phyloP scores from a whole-genome alignment of 2,329 filamentous ascomycete species.

The Colletotrichum zoysiae region DNA sequence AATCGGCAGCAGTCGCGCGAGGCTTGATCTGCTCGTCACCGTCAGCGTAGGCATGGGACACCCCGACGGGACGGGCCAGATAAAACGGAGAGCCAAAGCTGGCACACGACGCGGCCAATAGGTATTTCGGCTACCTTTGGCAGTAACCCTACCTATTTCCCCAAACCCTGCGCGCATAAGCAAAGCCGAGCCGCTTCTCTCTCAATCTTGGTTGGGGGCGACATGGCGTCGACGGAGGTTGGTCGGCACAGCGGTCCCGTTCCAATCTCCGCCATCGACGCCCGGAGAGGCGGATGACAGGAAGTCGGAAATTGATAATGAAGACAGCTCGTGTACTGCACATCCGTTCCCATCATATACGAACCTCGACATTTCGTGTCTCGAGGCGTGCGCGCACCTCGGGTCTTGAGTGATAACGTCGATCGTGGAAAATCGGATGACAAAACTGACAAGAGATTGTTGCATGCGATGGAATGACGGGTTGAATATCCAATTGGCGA shows the following conservation, averaged over 20 bases:
- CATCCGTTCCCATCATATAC: background rate
- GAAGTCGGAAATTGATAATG: conserved; percentile 17
- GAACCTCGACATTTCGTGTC: background rate
- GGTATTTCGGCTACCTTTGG: too few species aligned
- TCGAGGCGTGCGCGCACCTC: background rate
- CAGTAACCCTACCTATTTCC: too few species aligned
- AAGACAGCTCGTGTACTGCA: conserved; percentile 13
- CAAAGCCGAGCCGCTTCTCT: too few species aligned
- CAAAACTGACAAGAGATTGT: conserved; percentile 19
- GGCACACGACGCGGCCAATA: too few species aligned
- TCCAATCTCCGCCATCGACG: background rate
- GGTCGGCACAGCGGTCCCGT: background rate
- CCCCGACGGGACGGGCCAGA: too few species aligned
- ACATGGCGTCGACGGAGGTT: conserved; percentile 1
- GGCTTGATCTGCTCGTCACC: background rate
- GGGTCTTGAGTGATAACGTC: background rate
- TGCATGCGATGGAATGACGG: background rate
- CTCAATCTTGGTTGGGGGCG: background rate
- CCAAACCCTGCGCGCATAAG: too few species aligned
- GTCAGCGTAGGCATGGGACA: too few species aligned
- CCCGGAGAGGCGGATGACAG: background rate
- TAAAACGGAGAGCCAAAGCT: too few species aligned
- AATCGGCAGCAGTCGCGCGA: background rate
- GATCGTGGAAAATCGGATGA: background rate
- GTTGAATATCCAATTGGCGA: background rate